Evolutionary conservation across 495 filamentous ascomycete genomes (phyloP).

Genomic region (Neurospora tetrasperma): DNA sequence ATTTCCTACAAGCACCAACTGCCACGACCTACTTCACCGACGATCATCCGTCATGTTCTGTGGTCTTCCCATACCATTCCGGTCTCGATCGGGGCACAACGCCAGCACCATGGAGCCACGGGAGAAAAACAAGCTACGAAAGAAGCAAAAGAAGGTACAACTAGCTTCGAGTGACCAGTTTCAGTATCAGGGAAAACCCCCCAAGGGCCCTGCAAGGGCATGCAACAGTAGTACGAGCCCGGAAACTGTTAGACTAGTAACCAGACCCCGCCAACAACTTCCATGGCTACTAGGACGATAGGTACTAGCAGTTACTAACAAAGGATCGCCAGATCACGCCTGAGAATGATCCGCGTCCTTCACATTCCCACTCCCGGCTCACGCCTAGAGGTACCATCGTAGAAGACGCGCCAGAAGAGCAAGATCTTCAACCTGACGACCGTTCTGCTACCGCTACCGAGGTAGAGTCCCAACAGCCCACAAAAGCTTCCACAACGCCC

Average conservation of each 20-base stretch:
- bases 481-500: not conserved
- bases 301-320: not conserved
- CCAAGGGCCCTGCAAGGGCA: conserved; percentile 4
- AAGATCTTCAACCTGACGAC: not conserved
- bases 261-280: not conserved
- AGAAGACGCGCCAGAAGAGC: not conserved
- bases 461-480: not conserved
- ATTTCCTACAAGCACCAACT: no score
- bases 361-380: not conserved
- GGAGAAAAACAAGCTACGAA: not conserved
- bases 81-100: no score
- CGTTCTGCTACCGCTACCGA: not conserved
- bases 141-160: not conserved
- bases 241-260: conserved; percentile 17
- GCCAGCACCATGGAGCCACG: not conserved
- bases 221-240: conserved; percentile 7
- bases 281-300: not conserved
- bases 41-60: no score
- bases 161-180: conserved; percentile 5
- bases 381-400: not conserved
- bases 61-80: no score
- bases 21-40: no score
- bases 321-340: conserved; percentile 8
- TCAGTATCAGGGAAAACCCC: conserved; percentile 8
- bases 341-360: conserved; percentile 13